Percentiles rank a stretch among this genome's conserved stretches.
phyloP scores from a whole-genome alignment of 306 rosid genomes.

The Quercus mongolica region DNA sequence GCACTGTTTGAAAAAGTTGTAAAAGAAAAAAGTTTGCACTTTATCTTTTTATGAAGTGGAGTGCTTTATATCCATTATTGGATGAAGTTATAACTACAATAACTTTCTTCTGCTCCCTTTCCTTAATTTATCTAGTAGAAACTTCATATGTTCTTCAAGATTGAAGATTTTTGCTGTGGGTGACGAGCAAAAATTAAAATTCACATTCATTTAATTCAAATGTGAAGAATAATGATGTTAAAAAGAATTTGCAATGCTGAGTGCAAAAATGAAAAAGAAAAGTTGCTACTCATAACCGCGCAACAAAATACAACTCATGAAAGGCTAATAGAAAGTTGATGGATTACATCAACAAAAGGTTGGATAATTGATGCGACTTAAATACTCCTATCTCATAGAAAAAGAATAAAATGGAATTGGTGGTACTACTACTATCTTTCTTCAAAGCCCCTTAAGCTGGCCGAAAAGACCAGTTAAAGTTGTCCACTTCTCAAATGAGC shows the following conservation, averaged over 20 bases:
- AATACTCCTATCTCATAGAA: not conserved
- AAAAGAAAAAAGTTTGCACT: no score
- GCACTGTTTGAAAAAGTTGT: no score
- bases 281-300: conserved; percentile 5
- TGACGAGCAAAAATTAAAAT: conserved; percentile 4
- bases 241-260: conserved; percentile 25
- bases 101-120: no score
- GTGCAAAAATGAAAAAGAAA: not conserved
- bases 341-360: conserved; percentile 16
- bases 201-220: conserved; percentile 12
- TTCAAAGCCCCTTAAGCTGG: conserved; percentile 81
- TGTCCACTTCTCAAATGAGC: conserved; percentile 92
- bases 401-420: conserved; percentile 10
- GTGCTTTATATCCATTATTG: not conserved
- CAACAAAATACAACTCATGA: not conserved
- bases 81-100: not conserved
- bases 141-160: not conserved
- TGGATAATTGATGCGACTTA: conserved; percentile 20
- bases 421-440: conserved; percentile 7
- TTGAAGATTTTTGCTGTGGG: conserved; percentile 2
- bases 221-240: conserved; percentile 12
- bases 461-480: conserved; percentile 64
- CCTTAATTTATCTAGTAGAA: no score
- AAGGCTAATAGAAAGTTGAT: not conserved
- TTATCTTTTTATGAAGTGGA: not conserved